Percentiles rank a stretch among this genome's conserved stretches.
Conservation (phyloP, 1,284 basidiomycete genomes). For the Takashimella koratensis region DNA sequence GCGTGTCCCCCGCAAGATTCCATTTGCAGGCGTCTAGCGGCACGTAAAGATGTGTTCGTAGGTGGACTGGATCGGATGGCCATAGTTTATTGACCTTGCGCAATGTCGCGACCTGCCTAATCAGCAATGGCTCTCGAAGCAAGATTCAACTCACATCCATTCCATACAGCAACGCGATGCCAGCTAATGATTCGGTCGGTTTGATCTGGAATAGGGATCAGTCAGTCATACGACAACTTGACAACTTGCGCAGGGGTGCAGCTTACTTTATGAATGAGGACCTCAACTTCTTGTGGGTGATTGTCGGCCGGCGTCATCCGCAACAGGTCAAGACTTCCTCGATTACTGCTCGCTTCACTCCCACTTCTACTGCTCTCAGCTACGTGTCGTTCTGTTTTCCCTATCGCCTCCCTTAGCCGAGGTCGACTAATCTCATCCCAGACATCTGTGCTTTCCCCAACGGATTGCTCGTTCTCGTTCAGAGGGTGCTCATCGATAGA, state of each 20-base stretch:
- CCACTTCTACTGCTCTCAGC: slow-evolving; percentile 34
- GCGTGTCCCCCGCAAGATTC: slow-evolving; percentile 37
- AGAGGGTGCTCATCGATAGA: neutral
- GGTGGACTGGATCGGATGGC: slow-evolving; percentile 81
- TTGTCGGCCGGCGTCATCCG: slow-evolving; percentile 22
- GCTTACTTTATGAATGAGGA: slow-evolving; percentile 50
- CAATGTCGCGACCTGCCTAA: slow-evolving; percentile 59
- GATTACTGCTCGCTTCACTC: slow-evolving; percentile 24
- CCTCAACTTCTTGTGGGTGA: slow-evolving; percentile 41
- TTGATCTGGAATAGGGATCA: slow-evolving; percentile 53
- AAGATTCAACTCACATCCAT: slow-evolving; percentile 64
- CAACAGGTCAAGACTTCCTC: slow-evolving; percentile 34
- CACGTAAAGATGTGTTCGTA: slow-evolving; percentile 75
- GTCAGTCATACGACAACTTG: neutral
- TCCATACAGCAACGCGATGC: slow-evolving; percentile 81
- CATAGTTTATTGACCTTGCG: slow-evolving; percentile 84
- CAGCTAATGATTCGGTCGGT: slow-evolving; percentile 70
- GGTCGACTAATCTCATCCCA: neutral
- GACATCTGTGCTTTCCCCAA: neutral
- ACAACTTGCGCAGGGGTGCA: neutral
- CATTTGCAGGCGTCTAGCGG: slow-evolving; percentile 55
- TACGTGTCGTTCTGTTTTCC: slow-evolving; percentile 37
- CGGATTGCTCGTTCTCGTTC: neutral
- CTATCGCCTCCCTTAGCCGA: neutral
- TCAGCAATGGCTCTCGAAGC: no score